Evolutionary conservation across 2,329 filamentous ascomycete species (phyloP).

Genomic region (Fonsecaea monophora): DNA sequence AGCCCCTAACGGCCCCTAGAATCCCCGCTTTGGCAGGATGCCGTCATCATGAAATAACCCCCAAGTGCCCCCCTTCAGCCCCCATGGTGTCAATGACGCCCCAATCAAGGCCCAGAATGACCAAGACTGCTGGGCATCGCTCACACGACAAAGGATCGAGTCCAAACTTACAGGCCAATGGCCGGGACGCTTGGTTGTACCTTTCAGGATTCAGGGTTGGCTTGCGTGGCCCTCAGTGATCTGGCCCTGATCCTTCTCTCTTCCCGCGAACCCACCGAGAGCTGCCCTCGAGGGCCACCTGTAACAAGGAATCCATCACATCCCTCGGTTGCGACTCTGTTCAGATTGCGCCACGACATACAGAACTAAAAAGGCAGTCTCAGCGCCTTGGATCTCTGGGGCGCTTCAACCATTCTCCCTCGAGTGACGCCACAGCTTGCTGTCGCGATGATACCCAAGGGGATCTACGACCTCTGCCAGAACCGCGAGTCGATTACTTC

Average conservation of each 20-base stretch:
- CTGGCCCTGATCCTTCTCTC: not conserved
- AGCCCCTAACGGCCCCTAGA: not conserved
- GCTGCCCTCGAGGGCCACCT: not conserved
- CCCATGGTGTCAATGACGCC: not conserved
- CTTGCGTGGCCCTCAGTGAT: constrained; percentile 4
- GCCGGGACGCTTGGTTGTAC: not conserved
- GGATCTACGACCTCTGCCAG: constrained; percentile 61
- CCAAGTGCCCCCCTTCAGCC: not conserved
- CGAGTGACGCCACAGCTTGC: not conserved
- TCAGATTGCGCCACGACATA: constrained; percentile 12
- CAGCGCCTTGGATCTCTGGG: not conserved
- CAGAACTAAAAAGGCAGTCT: constrained; percentile 1
- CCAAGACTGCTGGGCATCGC: not conserved
- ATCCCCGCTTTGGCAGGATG: not conserved
- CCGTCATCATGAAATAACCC: not conserved
- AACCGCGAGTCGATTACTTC: constrained; percentile 64
- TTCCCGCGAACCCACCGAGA: not conserved
- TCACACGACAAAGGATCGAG: not conserved
- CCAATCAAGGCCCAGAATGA: not conserved
- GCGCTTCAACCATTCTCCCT: not conserved
- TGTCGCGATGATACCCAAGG: constrained; percentile 43
- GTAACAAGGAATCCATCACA: constrained; percentile 2
- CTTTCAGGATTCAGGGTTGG: not conserved
- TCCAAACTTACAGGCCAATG: not conserved
- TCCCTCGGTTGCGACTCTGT: not conserved